A percentile compares a stretch with the other conserved stretches of the same genome.
These are phyloP conservation scores for Ceratobasidium sp. DNA, from an alignment of 1,284 basidiomycete species.

Conservation along the genomic window DNA sequence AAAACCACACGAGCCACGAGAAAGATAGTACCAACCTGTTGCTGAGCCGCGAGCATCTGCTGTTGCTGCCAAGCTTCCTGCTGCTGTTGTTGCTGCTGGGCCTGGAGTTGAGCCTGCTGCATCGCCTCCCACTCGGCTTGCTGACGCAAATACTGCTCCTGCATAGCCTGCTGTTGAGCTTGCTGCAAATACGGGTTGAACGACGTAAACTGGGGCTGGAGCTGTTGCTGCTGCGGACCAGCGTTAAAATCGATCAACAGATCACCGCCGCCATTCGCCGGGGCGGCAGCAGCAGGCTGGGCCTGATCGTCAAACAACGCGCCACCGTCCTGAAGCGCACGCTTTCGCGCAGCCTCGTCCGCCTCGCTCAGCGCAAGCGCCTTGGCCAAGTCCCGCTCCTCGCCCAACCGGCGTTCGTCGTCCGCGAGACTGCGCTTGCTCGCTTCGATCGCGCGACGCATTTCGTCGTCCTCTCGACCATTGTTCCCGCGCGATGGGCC, in stretches of 20 bases:
- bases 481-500: slow-evolving; percentile 50
- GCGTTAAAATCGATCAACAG: slow-evolving; percentile 43
- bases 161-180: slow-evolving; percentile 76
- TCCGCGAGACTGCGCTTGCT: slow-evolving; percentile 84
- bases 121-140: slow-evolving; percentile 60
- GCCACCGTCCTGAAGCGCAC: slow-evolving; percentile 77
- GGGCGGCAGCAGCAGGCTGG: slow-evolving; percentile 67
- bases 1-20: not conserved
- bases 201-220: slow-evolving; percentile 85
- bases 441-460: slow-evolving; percentile 86
- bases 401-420: slow-evolving; percentile 71
- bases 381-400: slow-evolving; percentile 82
- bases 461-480: slow-evolving; percentile 81
- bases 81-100: slow-evolving; percentile 65
- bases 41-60: slow-evolving; percentile 46
- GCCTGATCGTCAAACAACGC: slow-evolving; percentile 89
- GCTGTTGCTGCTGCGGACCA: slow-evolving; percentile 56
- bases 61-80: slow-evolving; percentile 79
- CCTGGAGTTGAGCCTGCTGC: slow-evolving; percentile 59
- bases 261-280: slow-evolving; percentile 26
- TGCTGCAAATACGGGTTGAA: slow-evolving; percentile 98
- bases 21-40: slow-evolving; percentile 1
- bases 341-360: slow-evolving; percentile 82
- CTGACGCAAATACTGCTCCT: slow-evolving; percentile 55
- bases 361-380: slow-evolving; percentile 90